phyloP scores from a whole-genome alignment of 176 grass and related monocot species.

The Calamus simplicifolius region DNA sequence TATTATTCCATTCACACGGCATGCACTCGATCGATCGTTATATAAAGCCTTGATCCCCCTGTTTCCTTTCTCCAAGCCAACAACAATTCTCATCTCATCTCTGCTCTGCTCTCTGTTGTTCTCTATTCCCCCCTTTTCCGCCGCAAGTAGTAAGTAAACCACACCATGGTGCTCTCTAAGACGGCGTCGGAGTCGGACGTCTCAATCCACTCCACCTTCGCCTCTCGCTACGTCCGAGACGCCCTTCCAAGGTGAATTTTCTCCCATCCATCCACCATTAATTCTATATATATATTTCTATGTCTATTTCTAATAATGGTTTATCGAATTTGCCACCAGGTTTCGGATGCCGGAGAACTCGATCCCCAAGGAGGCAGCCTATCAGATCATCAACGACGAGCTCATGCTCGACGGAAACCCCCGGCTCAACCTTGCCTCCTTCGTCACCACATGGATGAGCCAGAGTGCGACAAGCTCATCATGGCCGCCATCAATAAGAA shows the following conservation, averaged over 20 bases:
- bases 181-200: conserved; percentile 55
- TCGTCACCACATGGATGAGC: conserved; percentile 98
- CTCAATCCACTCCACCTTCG: conserved; percentile 93
- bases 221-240: conserved; percentile 78
- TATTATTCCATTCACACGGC: too few relatives aligned
- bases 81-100: too few relatives aligned
- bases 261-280: neutral
- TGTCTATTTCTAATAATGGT: too few relatives aligned
- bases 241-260: conserved; percentile 68
- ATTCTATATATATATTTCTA: neutral
- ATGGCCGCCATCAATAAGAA: conserved; percentile 93
- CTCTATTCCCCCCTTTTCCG: neutral
- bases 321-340: too few relatives aligned
- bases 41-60: too few relatives aligned
- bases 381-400: conserved; percentile 99
- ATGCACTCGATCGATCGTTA: too few relatives aligned
- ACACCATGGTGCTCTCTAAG: conserved; percentile 55
- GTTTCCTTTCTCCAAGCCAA: too few relatives aligned
- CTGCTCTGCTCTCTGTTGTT: neutral
- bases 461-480: conserved; percentile 96
- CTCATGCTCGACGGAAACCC: conserved; percentile 99
- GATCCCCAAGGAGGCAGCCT: conserved; percentile 95
- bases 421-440: conserved; percentile 87
- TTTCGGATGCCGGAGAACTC: conserved; percentile 86
- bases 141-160: neutral